Evolutionary conservation across 106 monocot genomes (phyloP), one percentile per base, ranked within the genome.

Genomic region (Dioscorea alata): DNA sequence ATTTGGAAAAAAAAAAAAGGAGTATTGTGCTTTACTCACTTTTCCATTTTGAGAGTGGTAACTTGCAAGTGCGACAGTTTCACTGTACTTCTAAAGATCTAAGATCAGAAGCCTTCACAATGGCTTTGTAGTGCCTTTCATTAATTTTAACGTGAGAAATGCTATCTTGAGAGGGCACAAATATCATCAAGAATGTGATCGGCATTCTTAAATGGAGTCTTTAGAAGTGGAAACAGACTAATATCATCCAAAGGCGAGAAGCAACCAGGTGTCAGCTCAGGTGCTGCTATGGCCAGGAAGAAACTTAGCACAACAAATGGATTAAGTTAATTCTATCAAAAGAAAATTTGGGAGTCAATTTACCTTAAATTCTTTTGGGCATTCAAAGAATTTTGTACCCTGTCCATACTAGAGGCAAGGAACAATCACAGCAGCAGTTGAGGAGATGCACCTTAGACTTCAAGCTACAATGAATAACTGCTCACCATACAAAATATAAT

Each of bases 1-100:
- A 71, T 19, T 33, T 63, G n/a, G n/a, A n/a, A n/a, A n/a, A n/a
- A n/a, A n/a, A n/a, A n/a, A n/a, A 64, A 73, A 13, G 9, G 53
- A 23, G 23, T 64, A 33, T 2, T 13, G 33, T 64, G 50, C 42
- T 15, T n/a, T 53, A 82, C 85, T 65, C 35, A 92, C 93, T 76
- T 88, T 23, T 93, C 93, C 93, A 93, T 93, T 18, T n/a, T 73
- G 49, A 15, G n/a, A 62, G 50, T 60, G 76, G 23, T 54, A 60
- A 42, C 42, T 42, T 42, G 42, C 42, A 42, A 42, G 42, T 35
- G 48, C 52, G 21, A 69, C 32, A 65, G 14, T 83, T 52, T 78
- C 76, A 85, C 74, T 77, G 73, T 57, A 67, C 57, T 68, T 49
- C 42, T 21, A 75, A 70, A 34, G 69, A 74, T 78, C 61, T 69